Evolutionary conservation across 2,329 filamentous ascomycete species (phyloP).

Genomic region (Fusarium heterosporum): DNA sequence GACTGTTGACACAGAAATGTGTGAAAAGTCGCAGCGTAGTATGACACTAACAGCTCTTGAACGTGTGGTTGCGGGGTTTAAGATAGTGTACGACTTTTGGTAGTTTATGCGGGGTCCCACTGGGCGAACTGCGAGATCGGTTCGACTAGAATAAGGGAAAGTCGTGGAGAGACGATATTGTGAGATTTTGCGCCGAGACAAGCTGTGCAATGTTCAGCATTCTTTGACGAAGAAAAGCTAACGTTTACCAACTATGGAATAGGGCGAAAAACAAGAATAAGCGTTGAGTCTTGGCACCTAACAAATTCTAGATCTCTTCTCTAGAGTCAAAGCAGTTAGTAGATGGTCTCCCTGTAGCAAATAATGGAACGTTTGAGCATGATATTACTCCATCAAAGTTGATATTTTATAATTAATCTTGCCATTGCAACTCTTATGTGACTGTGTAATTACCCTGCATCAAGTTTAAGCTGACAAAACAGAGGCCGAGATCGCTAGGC

Average conservation of each 20-base stretch:
- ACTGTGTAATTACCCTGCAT: not conserved
- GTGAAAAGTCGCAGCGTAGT: conserved; percentile 23
- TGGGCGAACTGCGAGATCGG: conserved; percentile 5
- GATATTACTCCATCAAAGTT: too few relatives aligned
- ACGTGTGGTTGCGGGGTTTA: not conserved
- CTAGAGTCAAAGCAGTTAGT: too few relatives aligned
- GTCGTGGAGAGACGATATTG: conserved; percentile 8
- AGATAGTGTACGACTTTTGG: conserved; percentile 31
- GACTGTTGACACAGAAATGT: conserved; percentile 6
- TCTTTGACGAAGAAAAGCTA: not conserved
- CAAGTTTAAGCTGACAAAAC: not conserved
- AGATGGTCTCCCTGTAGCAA: too few relatives aligned
- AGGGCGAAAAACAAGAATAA: not conserved
- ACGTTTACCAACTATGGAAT: not conserved
- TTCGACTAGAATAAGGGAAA: conserved; percentile 1
- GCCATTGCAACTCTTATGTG: too few relatives aligned
- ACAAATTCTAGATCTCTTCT: too few relatives aligned
- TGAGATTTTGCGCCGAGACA: not conserved
- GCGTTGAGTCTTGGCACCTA: not conserved
- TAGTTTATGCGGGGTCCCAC: conserved; percentile 38
- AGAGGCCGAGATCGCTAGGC: not conserved
- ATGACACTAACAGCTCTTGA: conserved; percentile 32
- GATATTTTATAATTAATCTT: too few relatives aligned
- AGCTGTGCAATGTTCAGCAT: not conserved
- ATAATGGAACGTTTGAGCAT: too few relatives aligned